Evolutionary conservation across 768 basidiomycete genomes (phyloP).

Genomic region (Termitomyces sp.): DNA sequence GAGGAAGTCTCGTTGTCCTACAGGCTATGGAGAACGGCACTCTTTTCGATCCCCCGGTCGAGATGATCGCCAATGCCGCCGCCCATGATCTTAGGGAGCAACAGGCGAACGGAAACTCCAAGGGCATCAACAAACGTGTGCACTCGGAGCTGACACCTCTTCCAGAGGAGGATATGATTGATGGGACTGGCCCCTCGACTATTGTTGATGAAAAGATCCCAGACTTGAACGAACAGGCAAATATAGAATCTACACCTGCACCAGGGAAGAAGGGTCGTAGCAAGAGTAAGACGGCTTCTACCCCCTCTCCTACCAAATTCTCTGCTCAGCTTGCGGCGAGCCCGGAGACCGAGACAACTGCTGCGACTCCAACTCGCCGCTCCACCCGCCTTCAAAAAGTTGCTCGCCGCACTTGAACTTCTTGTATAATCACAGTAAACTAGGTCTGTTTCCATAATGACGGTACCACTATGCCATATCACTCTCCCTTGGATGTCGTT

Average conservation of each 20-base stretch:
- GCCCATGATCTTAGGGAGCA: slow-evolving; percentile 20
- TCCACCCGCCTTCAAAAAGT: slow-evolving; percentile 33
- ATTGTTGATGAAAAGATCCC: background rate
- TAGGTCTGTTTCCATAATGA: background rate
- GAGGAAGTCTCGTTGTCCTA: slow-evolving; percentile 45
- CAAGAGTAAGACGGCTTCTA: slow-evolving; percentile 9
- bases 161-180: slow-evolving; percentile 29
- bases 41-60: slow-evolving; percentile 50
- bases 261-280: slow-evolving; percentile 12
- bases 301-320: slow-evolving; percentile 3
- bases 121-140: slow-evolving; percentile 37
- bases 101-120: slow-evolving; percentile 17
- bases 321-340: slow-evolving; percentile 8
- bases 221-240: slow-evolving; percentile 1
- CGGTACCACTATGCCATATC: slow-evolving; percentile 1
- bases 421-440: background rate
- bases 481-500: slow-evolving; percentile 2
- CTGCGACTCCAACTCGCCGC: slow-evolving; percentile 24
- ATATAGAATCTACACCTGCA: background rate
- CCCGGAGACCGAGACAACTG: slow-evolving; percentile 16
- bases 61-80: slow-evolving; percentile 47
- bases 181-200: slow-evolving; percentile 8
- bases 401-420: slow-evolving; percentile 14
- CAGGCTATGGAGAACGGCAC: slow-evolving; percentile 40
- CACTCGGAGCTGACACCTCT: slow-evolving; percentile 40